A percentile compares a stretch with the other conserved stretches of the same genome.
Conservation (phyloP, 2,329 filamentous ascomycete species). For the Madurella mycetomatis region DNA sequence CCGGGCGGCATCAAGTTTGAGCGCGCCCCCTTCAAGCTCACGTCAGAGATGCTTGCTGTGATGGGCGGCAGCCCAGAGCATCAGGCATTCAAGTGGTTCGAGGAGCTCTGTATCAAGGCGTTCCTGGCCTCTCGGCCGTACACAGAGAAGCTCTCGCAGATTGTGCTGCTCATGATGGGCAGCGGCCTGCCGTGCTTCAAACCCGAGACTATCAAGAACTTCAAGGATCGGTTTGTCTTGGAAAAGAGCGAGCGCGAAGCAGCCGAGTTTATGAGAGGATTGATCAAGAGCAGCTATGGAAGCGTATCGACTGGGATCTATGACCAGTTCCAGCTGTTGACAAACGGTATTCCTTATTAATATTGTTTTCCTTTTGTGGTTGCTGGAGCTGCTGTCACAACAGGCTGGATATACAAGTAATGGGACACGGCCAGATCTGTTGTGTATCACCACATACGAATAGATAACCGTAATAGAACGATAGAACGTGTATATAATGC, state of each 20-base stretch:
- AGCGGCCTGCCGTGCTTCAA: slow-evolving; percentile 97
- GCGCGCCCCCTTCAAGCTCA: slow-evolving; percentile 96
- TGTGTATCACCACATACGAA: no score
- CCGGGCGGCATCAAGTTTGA: slow-evolving; percentile 97
- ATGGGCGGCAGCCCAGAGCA: slow-evolving; percentile 86
- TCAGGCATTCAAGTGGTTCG: slow-evolving; percentile 91
- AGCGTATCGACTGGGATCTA: slow-evolving; percentile 93
- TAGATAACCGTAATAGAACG: no score
- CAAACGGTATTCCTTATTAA: slow-evolving; percentile 94
- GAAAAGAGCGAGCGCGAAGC: slow-evolving; percentile 91
- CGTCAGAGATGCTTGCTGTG: slow-evolving; percentile 95
- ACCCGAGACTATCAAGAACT: slow-evolving; percentile 88
- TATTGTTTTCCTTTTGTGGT: background rate
- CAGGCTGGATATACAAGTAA: background rate
- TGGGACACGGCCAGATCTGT: background rate
- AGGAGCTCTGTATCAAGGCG: slow-evolving; percentile 91
- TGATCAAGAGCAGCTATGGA: slow-evolving; percentile 84
- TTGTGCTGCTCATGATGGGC: slow-evolving; percentile 93
- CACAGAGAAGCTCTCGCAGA: slow-evolving; percentile 80
- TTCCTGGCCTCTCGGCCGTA: slow-evolving; percentile 87
- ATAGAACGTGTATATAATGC: no score
- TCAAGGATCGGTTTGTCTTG: slow-evolving; percentile 86
- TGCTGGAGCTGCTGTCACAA: background rate
- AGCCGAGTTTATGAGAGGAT: slow-evolving; percentile 84
- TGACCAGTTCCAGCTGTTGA: slow-evolving; percentile 95